phyloP scores from a whole-genome alignment of 148 eudicot genomes.

The Camellia granthamiana region DNA sequence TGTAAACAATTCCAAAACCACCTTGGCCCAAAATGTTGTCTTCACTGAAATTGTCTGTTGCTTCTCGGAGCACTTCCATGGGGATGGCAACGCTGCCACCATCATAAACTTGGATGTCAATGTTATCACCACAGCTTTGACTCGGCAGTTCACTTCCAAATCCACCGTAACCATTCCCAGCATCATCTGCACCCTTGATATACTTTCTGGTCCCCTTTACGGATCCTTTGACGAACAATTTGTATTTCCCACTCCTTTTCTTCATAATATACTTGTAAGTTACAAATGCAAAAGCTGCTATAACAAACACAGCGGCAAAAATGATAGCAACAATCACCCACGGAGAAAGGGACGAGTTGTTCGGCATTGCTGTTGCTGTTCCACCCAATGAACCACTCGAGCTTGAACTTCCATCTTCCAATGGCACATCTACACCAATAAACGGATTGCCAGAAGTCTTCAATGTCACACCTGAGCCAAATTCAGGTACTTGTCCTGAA shows the following conservation, averaged over 20 bases:
- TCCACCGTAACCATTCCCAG: neutral
- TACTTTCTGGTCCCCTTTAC: conserved; percentile 9
- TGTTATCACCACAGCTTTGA: conserved; percentile 12
- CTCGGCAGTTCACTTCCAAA: conserved; percentile 11
- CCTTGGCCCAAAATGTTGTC: conserved; percentile 53
- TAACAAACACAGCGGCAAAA: conserved; percentile 11
- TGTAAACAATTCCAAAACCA: conserved; percentile 68
- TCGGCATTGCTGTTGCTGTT: too few species aligned
- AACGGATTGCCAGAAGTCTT: conserved; percentile 36
- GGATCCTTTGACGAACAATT: neutral
- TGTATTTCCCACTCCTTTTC: conserved; percentile 10
- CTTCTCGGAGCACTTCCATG: conserved; percentile 44
- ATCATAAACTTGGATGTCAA: conserved; percentile 25
- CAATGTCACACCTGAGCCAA: conserved; percentile 31
- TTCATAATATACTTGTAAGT: conserved; percentile 8
- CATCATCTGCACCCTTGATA: conserved; percentile 1
- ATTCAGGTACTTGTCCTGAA: conserved; percentile 47
- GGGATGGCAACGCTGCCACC: conserved; percentile 35
- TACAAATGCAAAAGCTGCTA: conserved; percentile 17
- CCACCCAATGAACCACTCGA: too few species aligned
- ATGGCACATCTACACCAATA: conserved; percentile 34
- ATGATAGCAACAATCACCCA: conserved; percentile 18
- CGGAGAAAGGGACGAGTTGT: too few species aligned
- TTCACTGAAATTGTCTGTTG: conserved; percentile 45
- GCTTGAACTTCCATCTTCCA: neutral